Evolutionary conservation across 2,329 filamentous ascomycete species (phyloP), one percentile per base, ranked within the genome.

Genomic region (Colletotrichum sp.): DNA sequence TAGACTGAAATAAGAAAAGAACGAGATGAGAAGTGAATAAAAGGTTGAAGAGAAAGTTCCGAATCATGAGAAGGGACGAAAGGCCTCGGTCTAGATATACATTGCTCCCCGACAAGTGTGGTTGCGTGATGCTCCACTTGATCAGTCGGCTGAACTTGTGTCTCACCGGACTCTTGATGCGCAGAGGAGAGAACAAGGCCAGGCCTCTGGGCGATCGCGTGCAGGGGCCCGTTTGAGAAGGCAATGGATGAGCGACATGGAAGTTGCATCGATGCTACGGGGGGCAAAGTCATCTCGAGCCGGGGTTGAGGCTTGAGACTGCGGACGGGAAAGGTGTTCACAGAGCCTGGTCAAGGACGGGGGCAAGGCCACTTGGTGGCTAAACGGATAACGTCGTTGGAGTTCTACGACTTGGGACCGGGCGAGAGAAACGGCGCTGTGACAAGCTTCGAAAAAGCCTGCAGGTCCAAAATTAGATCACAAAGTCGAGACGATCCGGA

Each of bases 401-500:
- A 32, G 15, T 1, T 28, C 24, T 16, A 16, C 55, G 13, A 9
- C 62, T 62, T 66, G 44, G 15, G 36, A n/a, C 8, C 26, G 18
- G 57, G 21, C 24, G 59, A 52, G 12, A 59, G 64, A 73, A 49
- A 73, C 59, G 13, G 21, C 39, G 49, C 57, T 69, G 44, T 52
- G 70, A 76, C 70, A 64, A 64, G 34, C 64, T 60, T 65, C 36
- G 36, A 68, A 9, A 49, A 16, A 32, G 44, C 44, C 24, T 73
- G 62, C 52, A 52, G 49, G 55, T 76, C 57, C 64, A 65, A 76
- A 64, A 13, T 68, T 76, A 73, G 70, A 64, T 15, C 57, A 4
- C n/a, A 68, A n/a, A 76, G 64, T 73, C 65, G 44, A 73, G 73
- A 76, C 59, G 73, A 75, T 64, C 57, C 63, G 34, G 69, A 62